Evolutionary conservation across 2,329 filamentous ascomycete species (phyloP).

Genomic region (Claviceps arundinis): DNA sequence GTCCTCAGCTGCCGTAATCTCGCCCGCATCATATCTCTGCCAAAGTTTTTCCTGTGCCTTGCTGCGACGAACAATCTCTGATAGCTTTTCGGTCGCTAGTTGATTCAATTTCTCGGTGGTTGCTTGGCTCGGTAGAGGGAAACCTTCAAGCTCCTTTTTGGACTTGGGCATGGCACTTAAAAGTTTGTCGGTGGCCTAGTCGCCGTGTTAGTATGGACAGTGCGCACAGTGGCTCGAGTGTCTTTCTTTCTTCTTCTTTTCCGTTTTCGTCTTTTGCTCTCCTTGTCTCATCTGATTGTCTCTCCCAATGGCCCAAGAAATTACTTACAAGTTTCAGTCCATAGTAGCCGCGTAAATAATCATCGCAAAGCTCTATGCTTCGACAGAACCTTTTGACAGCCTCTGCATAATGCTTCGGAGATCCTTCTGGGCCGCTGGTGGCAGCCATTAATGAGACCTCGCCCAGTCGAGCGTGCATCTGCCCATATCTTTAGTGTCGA

Average conservation of each 20-base stretch:
- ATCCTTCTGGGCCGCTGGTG: constrained; percentile 27
- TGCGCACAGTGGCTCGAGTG: not conserved
- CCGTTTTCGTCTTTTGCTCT: not conserved
- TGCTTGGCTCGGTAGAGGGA: constrained; percentile 39
- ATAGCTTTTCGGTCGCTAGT: constrained; percentile 58
- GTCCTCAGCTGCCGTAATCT: constrained; percentile 58
- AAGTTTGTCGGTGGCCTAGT: constrained; percentile 36
- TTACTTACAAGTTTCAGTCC: constrained; percentile 63
- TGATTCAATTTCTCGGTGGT: constrained; percentile 58
- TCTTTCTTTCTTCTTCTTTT: not conserved
- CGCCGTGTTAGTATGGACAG: constrained; percentile 3
- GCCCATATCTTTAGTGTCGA: constrained; percentile 10
- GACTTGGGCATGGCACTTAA: constrained; percentile 29
- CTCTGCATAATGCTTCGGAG: constrained; percentile 48
- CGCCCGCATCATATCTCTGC: constrained; percentile 58
- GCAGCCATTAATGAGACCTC: constrained; percentile 68
- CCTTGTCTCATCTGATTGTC: not conserved
- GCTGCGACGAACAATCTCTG: constrained; percentile 59
- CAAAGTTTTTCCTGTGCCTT: constrained; percentile 49
- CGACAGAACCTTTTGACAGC: constrained; percentile 76
- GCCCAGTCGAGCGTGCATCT: constrained; percentile 79
- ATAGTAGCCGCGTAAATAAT: constrained; percentile 86
- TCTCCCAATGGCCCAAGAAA: too few species aligned
- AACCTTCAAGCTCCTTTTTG: constrained; percentile 36
- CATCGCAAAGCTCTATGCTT: constrained; percentile 85